Conservation (phyloP, 768 basidiomycete genomes). For the Collybiopsis luxurians region DNA sequence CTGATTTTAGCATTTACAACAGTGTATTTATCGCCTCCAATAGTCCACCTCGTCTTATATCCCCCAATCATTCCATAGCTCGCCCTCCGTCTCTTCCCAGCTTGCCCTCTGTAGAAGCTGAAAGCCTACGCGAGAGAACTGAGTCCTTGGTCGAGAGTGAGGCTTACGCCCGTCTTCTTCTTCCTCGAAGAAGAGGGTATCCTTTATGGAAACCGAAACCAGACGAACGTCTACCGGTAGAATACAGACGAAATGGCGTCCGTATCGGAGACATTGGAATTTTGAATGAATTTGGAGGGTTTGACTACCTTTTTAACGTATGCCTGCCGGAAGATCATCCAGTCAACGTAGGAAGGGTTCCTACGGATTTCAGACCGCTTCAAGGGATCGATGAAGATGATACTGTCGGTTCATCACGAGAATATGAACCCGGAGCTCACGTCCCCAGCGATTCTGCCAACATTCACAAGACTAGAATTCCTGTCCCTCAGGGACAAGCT, state of each 20-base stretch:
- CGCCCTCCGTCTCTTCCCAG: too few species aligned
- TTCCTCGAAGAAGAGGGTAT: background rate
- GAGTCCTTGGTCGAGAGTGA: background rate
- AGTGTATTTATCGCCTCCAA: too few species aligned
- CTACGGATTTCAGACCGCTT: background rate
- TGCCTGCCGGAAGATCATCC: background rate
- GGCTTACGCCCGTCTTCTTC: background rate
- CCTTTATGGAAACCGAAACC: conserved; percentile 1
- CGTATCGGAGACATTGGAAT: conserved; percentile 5
- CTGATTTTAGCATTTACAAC: too few species aligned
- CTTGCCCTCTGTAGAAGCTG: too few species aligned
- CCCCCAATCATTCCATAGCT: too few species aligned
- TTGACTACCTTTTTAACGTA: conserved; percentile 5
- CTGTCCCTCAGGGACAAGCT: background rate
- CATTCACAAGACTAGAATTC: background rate
- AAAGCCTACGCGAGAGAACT: too few species aligned
- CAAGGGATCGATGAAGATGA: background rate
- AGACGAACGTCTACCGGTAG: background rate
- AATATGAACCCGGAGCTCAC: background rate
- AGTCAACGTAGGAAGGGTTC: background rate
- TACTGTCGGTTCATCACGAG: background rate
- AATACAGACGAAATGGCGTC: background rate
- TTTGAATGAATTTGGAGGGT: background rate
- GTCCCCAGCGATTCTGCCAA: background rate
- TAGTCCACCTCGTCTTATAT: too few species aligned